Percentiles rank a stretch among this genome's conserved stretches.
Conservation (phyloP, 305 asterid species). For the Fraxinus ornus region DNA sequence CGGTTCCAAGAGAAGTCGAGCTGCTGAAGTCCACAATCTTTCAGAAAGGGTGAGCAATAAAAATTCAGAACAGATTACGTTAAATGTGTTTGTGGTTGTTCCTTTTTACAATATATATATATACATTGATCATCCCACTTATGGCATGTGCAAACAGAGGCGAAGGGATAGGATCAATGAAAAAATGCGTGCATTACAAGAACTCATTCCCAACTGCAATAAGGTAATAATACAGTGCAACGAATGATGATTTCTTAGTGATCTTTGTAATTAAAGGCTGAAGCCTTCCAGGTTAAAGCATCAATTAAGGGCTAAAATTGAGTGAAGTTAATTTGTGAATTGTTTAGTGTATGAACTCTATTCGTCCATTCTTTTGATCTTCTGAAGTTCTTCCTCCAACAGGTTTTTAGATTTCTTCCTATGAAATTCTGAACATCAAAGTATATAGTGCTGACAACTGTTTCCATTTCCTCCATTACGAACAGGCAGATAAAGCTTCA, state of each 20-base stretch:
- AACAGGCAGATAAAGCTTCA: constrained; percentile 93
- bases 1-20: constrained; percentile 88
- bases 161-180: constrained; percentile 93
- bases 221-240: constrained; percentile 50
- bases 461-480: constrained; percentile 14
- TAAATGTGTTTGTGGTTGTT: no score
- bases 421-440: constrained; percentile 1
- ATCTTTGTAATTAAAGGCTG: constrained; percentile 6
- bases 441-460: not conserved
- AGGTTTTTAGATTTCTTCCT: not conserved
- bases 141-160: constrained; percentile 50
- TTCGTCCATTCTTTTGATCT: not conserved
- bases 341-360: not conserved
- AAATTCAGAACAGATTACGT: no score
- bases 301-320: not conserved
- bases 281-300: not conserved
- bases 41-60: constrained; percentile 80
- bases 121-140: no score
- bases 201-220: constrained; percentile 93
- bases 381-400: not conserved
- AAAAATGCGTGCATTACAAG: constrained; percentile 96
- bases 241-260: constrained; percentile 15
- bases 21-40: constrained; percentile 95
- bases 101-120: no score
- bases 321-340: not conserved